A percentile compares a stretch with the other conserved stretches of the same genome.
These are phyloP conservation scores for Wallacemonas sp. DNA, from an alignment of 208 protist species.

Conservation along the genomic window DNA sequence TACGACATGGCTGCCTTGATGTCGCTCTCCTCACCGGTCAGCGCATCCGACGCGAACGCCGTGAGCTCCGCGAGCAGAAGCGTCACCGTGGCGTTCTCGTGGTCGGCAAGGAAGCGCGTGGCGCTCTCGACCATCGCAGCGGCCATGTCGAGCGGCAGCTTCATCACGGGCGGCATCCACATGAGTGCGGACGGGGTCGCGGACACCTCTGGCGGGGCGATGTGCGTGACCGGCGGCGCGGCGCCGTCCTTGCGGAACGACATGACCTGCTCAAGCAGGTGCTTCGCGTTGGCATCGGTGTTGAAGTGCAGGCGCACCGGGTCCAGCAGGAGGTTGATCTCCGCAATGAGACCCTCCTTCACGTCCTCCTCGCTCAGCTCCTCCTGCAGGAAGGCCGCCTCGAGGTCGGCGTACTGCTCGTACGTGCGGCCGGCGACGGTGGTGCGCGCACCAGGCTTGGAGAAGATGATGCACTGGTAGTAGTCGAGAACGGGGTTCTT, in stretches of 20 bases:
- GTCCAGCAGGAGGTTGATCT: conserved; percentile 92
- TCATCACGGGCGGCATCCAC: conserved; percentile 71
- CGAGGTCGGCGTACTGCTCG: conserved; percentile 76
- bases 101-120: conserved; percentile 49
- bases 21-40: conserved; percentile 81
- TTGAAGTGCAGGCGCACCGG: conserved; percentile 96
- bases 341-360: conserved; percentile 78
- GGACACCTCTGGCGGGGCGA: conserved; percentile 14
- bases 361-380: conserved; percentile 74
- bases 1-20: conserved; percentile 75
- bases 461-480: conserved; percentile 92
- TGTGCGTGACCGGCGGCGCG: conserved; percentile 10
- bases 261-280: conserved; percentile 91
- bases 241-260: conserved; percentile 55
- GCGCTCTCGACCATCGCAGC: conserved; percentile 42
- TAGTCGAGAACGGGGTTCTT: conserved; percentile 97
- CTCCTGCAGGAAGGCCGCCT: conserved; percentile 74
- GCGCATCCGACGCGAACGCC: conserved; percentile 59
- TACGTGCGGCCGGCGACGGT: conserved; percentile 59
- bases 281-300: conserved; percentile 75
- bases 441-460: conserved; percentile 42
- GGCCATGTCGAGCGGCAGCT: conserved; percentile 65
- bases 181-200: conserved; percentile 55
- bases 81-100: conserved; percentile 54
- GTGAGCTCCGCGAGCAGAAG: conserved; percentile 86